Evolutionary conservation across 176 grass and related monocot genomes (phyloP), one percentile per base, ranked within the genome.

Genomic region (Aegilops speltoides): DNA sequence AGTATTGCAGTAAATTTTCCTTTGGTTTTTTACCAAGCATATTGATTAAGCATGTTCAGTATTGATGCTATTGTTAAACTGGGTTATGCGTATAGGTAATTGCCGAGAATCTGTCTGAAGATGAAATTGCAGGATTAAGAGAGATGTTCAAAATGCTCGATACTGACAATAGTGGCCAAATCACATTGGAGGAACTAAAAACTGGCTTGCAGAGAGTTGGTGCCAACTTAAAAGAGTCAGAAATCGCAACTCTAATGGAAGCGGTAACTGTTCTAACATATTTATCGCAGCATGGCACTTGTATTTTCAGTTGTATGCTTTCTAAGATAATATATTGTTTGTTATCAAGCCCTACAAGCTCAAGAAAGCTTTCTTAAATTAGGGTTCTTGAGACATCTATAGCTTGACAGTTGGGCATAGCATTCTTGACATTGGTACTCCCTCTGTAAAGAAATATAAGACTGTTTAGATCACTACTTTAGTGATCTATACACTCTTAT

Each of bases 81-180:
- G 17, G 38, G 26, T 80, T 26, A 71, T 19, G 17, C 79, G 16
- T 82, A 62, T 79, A 98, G 95, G 95, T 98, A 73, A 98, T 98
- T 91, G 96, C 96, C 28, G 91, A 95, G 82, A 98, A 68, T 78
- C 77, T 98, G 22, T 98, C 96, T 3, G 96, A 98, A 73, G 96
- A 98, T 85, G 96, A 98, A 87, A 93, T 98, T 83, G 96, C 93
- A 67, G 96, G 96, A 81, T 86, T 98, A 88, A 94, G 76, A 84
- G 93, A 98, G 79, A 95, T 95, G 93, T 98, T 98, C 83, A 95
- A 94, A 89, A 98, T 98, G 96, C 86, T 98, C 37, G 96, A 98
- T 76, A 87, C 90, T 78, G 96, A 98, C 46, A 95, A 98, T 78
- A 98, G 96, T 89, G 96, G 96, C 24, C 91, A 98, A 17, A 98